These are phyloP conservation scores for Pseudophaeomoniella oleicola DNA, from an alignment of 2,329 filamentous ascomycete species.

Conservation along the genomic window DNA sequence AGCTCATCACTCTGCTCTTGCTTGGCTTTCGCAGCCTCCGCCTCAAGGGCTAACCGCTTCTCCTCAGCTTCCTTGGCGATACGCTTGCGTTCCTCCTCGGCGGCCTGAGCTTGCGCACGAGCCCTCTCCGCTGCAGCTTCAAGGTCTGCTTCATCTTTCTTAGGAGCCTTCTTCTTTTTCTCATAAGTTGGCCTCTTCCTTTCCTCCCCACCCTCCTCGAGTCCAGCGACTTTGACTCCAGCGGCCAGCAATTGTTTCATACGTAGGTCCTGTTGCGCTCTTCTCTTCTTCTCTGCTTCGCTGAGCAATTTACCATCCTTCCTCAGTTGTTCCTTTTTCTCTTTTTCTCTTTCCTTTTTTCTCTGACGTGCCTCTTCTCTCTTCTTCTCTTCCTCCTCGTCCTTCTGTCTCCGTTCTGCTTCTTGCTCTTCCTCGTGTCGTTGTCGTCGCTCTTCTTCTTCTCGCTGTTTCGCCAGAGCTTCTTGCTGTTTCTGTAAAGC, in stretches of 20 bases:
- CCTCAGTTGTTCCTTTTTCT: conserved; percentile 34
- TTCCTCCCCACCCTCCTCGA: conserved; percentile 41
- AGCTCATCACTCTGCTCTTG: conserved; percentile 41
- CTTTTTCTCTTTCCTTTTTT: conserved; percentile 34
- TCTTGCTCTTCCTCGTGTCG: conserved; percentile 25
- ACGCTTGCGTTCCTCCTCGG: conserved; percentile 42
- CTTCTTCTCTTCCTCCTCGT: conserved; percentile 31
- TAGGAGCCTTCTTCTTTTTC: conserved; percentile 60
- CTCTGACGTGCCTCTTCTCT: conserved; percentile 29
- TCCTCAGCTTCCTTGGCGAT: conserved; percentile 58
- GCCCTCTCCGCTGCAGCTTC: conserved; percentile 33
- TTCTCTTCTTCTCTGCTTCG: conserved; percentile 32
- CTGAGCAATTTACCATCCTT: conserved; percentile 34
- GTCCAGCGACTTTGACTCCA: conserved; percentile 30
- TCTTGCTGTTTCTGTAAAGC: conserved; percentile 36
- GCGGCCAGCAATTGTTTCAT: conserved; percentile 35
- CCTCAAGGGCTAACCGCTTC: conserved; percentile 62
- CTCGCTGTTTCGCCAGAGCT: conserved; percentile 26
- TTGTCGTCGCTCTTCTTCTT: conserved; percentile 26
- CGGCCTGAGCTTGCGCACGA: conserved; percentile 29
- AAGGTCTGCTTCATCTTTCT: conserved; percentile 43
- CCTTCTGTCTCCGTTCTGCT: conserved; percentile 20
- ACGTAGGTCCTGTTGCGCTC: conserved; percentile 30
- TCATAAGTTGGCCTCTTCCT: conserved; percentile 66
- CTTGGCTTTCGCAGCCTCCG: conserved; percentile 50